phyloP scores from a whole-genome alignment of 2,329 filamentous ascomycete genomes.

The Arthrobotrys megalospora region DNA sequence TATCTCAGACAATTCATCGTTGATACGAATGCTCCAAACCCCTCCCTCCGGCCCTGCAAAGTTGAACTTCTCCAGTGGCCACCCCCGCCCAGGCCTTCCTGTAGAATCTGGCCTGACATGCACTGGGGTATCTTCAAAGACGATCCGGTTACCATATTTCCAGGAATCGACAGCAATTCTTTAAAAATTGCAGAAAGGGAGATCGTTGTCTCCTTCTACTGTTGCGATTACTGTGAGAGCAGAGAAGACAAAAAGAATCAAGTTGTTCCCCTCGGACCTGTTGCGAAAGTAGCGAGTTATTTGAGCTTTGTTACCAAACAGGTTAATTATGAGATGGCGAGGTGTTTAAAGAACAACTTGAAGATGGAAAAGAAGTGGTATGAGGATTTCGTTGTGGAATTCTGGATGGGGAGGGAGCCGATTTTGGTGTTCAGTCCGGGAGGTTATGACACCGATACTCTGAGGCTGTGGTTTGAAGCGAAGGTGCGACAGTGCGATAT shows the following conservation, averaged over 20 bases:
- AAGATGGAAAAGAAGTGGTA: background rate
- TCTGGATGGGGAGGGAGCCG: constrained; percentile 36
- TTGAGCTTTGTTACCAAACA: constrained; percentile 20
- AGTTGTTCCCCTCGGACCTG: constrained; percentile 2
- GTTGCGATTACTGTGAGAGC: constrained; percentile 18
- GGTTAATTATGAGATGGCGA: constrained; percentile 15
- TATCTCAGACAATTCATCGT: constrained; percentile 41
- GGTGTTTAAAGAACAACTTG: background rate
- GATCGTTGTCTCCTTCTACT: constrained; percentile 28
- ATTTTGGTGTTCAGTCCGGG: constrained; percentile 37
- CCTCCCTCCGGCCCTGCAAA: constrained; percentile 2
- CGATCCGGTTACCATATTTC: constrained; percentile 39
- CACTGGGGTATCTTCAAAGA: constrained; percentile 35
- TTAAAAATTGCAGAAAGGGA: constrained; percentile 32
- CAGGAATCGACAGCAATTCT: background rate
- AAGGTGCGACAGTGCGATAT: constrained; percentile 2
- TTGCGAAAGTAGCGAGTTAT: constrained; percentile 15
- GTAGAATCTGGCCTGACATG: constrained; percentile 45
- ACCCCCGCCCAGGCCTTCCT: background rate
- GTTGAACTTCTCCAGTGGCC: constrained; percentile 22
- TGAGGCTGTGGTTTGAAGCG: constrained; percentile 43
- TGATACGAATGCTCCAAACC: background rate
- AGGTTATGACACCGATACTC: constrained; percentile 41
- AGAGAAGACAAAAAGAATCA: background rate
- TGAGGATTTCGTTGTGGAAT: constrained; percentile 20